Conservation (phyloP, 495 filamentous ascomycete genomes). For the Collariella sp. region DNA sequence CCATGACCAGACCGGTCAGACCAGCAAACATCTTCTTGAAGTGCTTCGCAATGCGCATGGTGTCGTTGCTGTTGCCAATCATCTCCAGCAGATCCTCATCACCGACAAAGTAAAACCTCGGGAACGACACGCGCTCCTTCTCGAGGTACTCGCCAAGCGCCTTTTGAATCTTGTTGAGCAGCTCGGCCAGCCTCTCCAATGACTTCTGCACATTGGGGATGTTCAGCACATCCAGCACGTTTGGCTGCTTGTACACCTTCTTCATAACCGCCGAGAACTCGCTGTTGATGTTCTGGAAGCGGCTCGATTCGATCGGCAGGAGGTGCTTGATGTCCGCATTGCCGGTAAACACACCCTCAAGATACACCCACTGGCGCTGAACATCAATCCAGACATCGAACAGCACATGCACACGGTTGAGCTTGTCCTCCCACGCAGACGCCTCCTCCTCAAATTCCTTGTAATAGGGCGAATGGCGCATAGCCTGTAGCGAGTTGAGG, state of each 20-base stretch:
- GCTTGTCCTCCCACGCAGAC: conserved; percentile 91
- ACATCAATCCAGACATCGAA: conserved; percentile 99
- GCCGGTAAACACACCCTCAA: conserved; percentile 96
- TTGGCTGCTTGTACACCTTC: conserved; percentile 91
- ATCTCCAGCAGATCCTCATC: conserved; percentile 99
- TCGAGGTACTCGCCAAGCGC: conserved; percentile 97
- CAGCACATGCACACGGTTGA: conserved; percentile 92
- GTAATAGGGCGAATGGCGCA: conserved; percentile 98
- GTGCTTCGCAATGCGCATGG: conserved; percentile 89
- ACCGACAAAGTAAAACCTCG: conserved; percentile 97
- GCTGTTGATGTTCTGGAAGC: conserved; percentile 98
- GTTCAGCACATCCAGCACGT: conserved; percentile 87
- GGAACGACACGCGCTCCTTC: conserved; percentile 92
- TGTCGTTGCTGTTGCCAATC: conserved; percentile 98
- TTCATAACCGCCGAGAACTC: conserved; percentile 98
- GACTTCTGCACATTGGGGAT: conserved; percentile 95
- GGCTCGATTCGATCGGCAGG: conserved; percentile 86
- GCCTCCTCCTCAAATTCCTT: conserved; percentile 98
- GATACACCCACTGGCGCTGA: conserved; percentile 97
- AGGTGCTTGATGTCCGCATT: conserved; percentile 99
- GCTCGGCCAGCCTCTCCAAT: conserved; percentile 82
- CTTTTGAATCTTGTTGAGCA: conserved; percentile 99
- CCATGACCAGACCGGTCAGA: conserved; percentile 78
- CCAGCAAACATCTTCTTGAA: conserved; percentile 99
- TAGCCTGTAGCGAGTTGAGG: conserved; percentile 91